Evolutionary conservation across 805 yeast species (phyloP), one percentile per base, ranked within the genome.

Genomic region (Myxozyma neotropica): DNA sequence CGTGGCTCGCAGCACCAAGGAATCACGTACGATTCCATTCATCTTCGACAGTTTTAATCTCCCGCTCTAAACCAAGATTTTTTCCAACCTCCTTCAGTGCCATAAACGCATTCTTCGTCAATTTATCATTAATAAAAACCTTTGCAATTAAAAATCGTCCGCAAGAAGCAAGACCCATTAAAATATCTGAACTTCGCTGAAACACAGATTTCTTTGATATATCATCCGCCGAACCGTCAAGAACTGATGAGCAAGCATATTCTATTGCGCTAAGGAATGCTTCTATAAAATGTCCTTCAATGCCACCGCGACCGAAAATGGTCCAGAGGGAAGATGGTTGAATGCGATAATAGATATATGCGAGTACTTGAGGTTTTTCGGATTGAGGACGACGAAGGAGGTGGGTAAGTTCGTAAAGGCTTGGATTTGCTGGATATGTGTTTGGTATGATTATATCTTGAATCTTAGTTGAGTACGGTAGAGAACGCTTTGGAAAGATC

Each of bases 261-360:
- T 33, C 26, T 6, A 61, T 39, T 29, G 58, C 50, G 5, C 48
- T 50, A 15, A 61, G 35, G 49, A 61, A 57, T 4, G 40, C 46
- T 23, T 61, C 59, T 26, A 61, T 46, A 26, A 49, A 48, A 24
- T 58, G 55, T 15, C 59, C 56, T 26, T 61, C 64, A 21, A 61
- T 54, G 10, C 64, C 64, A 17, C 59, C 64, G 13, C 59, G 58
- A 3, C 59, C 56, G 36, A 61, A 61, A 4, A 58, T 36, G 7
- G 33, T n/a, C 6, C 26, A 21, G 3, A 59, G 36, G 2, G 54
- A 43, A 10, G 21, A 21, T 5, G 60, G 48, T 7, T 53, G 49
- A 19, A 56, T 29, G 24, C 44, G 17, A 6, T 47, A n/a, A 24
- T 35, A 59, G 13, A 59, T 43, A 45, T 43, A 56, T 3, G 58